Conservation (phyloP, 2,329 filamentous ascomycete species). For the Ophiostoma quercus region DNA sequence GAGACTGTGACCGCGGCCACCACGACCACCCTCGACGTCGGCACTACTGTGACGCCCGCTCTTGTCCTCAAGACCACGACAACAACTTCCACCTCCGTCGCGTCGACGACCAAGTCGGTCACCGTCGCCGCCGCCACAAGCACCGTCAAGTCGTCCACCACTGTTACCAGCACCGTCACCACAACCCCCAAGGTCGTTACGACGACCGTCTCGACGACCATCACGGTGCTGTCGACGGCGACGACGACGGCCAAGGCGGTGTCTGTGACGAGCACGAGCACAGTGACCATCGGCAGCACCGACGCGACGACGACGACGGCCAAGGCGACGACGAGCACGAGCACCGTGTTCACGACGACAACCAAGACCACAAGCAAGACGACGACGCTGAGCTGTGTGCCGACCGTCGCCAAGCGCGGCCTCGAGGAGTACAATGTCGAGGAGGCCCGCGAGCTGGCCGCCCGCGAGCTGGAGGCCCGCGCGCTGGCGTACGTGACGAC, state of each 20-base stretch:
- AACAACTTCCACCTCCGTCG: neutral
- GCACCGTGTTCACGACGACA: constrained; percentile 1
- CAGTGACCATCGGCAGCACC: neutral
- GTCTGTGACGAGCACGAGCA: neutral
- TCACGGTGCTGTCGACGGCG: neutral
- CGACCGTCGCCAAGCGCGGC: neutral
- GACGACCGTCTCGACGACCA: neutral
- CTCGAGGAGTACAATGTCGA: neutral
- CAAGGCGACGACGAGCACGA: constrained; percentile 12
- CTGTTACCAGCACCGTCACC: too few species aligned
- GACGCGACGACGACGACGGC: constrained; percentile 6
- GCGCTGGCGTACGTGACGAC: neutral
- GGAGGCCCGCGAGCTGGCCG: constrained; percentile 6
- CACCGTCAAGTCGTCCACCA: neutral
- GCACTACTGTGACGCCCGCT: neutral
- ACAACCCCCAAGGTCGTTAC: neutral
- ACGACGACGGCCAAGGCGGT: constrained; percentile 5
- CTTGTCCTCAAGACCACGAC: neutral
- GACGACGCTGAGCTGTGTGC: neutral
- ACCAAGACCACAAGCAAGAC: constrained; percentile 11
- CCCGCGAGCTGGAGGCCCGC: neutral
- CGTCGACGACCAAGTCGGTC: neutral
- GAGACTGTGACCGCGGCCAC: neutral
- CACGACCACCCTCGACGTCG: neutral
- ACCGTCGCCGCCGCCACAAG: neutral